Conservation (phyloP, 2,329 filamentous ascomycete genomes). For the Bipolaris oryzae region DNA sequence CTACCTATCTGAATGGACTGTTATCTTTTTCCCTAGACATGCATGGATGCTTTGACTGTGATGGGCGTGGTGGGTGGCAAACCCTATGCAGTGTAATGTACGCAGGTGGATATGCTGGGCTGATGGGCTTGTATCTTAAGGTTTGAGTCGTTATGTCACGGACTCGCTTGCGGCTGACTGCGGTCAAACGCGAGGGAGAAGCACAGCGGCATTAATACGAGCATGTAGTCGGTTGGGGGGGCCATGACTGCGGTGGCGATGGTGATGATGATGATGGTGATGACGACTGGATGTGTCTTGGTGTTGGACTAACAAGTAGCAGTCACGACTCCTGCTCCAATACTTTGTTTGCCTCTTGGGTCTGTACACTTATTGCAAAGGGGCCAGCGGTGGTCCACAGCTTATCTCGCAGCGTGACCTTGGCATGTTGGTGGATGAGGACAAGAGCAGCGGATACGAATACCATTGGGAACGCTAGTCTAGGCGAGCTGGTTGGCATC, state of each 20-base stretch:
- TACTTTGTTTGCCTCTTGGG: too few relatives aligned
- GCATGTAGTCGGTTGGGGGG: too few relatives aligned
- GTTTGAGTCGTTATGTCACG: background rate
- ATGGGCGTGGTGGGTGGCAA: too few relatives aligned
- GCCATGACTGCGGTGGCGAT: too few relatives aligned
- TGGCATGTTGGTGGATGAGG: background rate
- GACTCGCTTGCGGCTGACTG: background rate
- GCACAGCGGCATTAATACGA: background rate
- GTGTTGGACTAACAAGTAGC: too few relatives aligned
- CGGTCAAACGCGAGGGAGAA: background rate
- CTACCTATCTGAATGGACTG: conserved; percentile 1
- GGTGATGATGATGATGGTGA: too few relatives aligned
- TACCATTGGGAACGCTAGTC: background rate
- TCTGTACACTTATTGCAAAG: background rate
- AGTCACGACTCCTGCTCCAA: too few relatives aligned
- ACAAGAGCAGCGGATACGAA: background rate
- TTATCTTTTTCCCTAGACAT: too few relatives aligned
- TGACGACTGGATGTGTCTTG: too few relatives aligned
- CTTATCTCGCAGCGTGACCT: background rate
- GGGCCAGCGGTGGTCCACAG: background rate
- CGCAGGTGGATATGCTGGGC: too few relatives aligned
- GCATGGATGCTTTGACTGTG: too few relatives aligned
- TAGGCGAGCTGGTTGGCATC: background rate
- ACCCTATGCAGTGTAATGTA: background rate
- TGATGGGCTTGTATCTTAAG: background rate